Base-by-base conservation (phyloP, 163 green algal genomes). In the Chloroidium sp. region DNA sequence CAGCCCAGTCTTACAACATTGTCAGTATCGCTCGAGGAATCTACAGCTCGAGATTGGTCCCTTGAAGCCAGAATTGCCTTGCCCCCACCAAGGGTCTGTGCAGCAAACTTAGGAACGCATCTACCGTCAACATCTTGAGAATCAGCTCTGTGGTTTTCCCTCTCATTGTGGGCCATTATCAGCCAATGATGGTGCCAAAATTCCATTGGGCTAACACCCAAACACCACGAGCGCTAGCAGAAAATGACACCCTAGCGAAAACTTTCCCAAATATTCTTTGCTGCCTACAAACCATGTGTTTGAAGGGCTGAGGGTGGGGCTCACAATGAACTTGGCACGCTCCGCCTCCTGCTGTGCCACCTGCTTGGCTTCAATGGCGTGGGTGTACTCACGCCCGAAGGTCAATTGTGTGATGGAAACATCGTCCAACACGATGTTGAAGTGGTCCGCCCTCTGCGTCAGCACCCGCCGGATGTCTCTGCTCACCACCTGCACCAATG, bases 291-390 rank as follows among this genome's bases (percentile, higher is more conserved):
- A 74, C 13, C 10, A 36, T 36, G 36, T 36, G 36, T 36, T 36
- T 13, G 36, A 62, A 3, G 36, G 57, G 64, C 62, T 60, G 36
- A 36, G 2, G 62, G 68, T 58, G 36, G 10, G 6, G 12, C 86
- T 90, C 79, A 99, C 96, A 80, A 99, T 93, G 82, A 98, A 99
- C 87, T 97, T 96, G 74, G 94, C 94, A 1, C 95, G 90, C 91
- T 99, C 94, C 0, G 96, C 96, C 62, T 99, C 96, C 90, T 99
- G 96, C 89, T 98, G 92, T 59, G 96, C 94, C 60, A 99, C 96
- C 90, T 99, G 96, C 93, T 99, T 99, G 74, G 91, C 88, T 87
- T 99, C 96, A n/a, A 99, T 95, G 59, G 96, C 96, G 60, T 88
- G 89, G 36, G 95, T 97, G 91, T 98, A 99, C 91, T 99, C 89